Conservation (phyloP, 2,329 filamentous ascomycete species). For the Phoma herbarum region DNA sequence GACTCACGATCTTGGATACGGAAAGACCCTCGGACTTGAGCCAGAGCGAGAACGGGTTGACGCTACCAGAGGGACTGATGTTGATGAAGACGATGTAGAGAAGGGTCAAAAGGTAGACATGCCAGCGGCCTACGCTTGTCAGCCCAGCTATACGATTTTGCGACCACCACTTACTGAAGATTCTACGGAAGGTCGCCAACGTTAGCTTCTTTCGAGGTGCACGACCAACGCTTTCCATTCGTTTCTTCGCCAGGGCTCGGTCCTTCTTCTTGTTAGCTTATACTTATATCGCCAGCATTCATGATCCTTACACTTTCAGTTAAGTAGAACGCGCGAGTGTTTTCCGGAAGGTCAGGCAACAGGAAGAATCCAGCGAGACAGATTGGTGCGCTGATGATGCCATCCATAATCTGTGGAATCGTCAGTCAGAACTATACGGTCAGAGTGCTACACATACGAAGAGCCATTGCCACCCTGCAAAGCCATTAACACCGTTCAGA, state of each 20-base stretch:
- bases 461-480: conserved; percentile 37
- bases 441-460: conserved; percentile 21
- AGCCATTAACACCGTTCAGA: conserved; percentile 27
- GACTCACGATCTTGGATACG: conserved; percentile 27
- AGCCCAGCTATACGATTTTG: not conserved
- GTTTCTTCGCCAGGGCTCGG: conserved; percentile 24
- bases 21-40: conserved; percentile 24
- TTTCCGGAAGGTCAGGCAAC: conserved; percentile 33
- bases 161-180: conserved; percentile 19
- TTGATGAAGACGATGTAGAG: conserved; percentile 34
- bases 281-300: too few relatives aligned
- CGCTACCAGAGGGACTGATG: conserved; percentile 23
- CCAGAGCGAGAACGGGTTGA: conserved; percentile 35
- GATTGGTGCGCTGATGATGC: conserved; percentile 27
- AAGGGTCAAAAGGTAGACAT: conserved; percentile 30
- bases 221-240: conserved; percentile 28
- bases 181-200: conserved; percentile 26
- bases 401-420: conserved; percentile 26
- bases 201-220: conserved; percentile 28
- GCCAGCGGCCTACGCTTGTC: conserved; percentile 25
- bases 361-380: conserved; percentile 28
- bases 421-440: not conserved
- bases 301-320: conserved; percentile 21
- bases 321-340: conserved; percentile 24
- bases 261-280: conserved; percentile 12